phyloP scores from a whole-genome alignment of 805 yeast species.

The Saccharomyces eubayanus region DNA sequence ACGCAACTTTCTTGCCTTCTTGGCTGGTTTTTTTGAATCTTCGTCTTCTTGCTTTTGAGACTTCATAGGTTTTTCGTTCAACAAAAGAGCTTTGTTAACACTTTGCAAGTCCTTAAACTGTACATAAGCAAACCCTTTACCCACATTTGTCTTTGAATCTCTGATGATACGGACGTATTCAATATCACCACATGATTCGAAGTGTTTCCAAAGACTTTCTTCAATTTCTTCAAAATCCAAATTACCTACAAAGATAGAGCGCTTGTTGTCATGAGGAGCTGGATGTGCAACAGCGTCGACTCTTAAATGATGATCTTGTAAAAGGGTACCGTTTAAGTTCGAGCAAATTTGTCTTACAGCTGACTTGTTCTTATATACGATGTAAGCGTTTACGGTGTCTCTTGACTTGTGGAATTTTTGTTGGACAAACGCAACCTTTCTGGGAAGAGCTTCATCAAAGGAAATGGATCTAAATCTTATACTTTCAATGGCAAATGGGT shows the following conservation, averaged over 20 bases:
- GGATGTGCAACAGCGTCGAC: conserved; percentile 95
- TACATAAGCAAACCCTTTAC: conserved; percentile 95
- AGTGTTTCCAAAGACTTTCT: conserved; percentile 80
- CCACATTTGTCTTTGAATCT: conserved; percentile 87
- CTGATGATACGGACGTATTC: conserved; percentile 86
- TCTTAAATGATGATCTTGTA: conserved; percentile 68
- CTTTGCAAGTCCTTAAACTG: conserved; percentile 70
- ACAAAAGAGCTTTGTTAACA: conserved; percentile 72
- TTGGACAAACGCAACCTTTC: conserved; percentile 82
- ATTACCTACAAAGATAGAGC: conserved; percentile 87
- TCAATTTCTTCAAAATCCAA: conserved; percentile 88
- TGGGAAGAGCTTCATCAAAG: conserved; percentile 76
- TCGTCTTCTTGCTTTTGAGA: conserved; percentile 26
- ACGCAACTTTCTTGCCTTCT: conserved; percentile 55
- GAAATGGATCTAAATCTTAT: conserved; percentile 89
- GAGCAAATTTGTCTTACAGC: conserved; percentile 31
- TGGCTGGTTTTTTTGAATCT: conserved; percentile 10
- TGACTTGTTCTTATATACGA: conserved; percentile 60
- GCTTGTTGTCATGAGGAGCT: conserved; percentile 69
- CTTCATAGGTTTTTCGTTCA: conserved; percentile 57
- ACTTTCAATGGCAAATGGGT: conserved; percentile 46
- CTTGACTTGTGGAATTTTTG: conserved; percentile 69
- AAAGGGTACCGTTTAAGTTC: conserved; percentile 56
- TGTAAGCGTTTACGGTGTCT: conserved; percentile 80
- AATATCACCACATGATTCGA: conserved; percentile 58